Conservation (phyloP, 495 filamentous ascomycete genomes). For the Amniculicola lignicola region DNA sequence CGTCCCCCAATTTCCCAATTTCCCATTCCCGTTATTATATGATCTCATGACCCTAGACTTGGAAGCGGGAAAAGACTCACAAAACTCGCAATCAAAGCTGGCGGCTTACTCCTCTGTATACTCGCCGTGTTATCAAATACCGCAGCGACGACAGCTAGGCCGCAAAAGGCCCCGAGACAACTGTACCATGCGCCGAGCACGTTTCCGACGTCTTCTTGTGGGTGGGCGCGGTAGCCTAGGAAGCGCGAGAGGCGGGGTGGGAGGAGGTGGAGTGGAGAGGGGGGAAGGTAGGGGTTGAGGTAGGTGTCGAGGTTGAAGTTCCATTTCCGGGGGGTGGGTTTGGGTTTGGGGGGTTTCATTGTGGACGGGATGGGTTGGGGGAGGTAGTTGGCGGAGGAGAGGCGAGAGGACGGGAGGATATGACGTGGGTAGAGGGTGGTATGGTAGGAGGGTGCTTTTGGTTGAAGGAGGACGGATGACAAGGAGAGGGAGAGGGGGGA, state of each 20-base stretch:
- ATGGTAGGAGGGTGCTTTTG: no score
- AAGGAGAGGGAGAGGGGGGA: neutral
- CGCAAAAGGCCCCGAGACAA: slow-evolving; percentile 36
- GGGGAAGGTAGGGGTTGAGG: slow-evolving; percentile 36
- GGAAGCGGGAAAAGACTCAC: slow-evolving; percentile 8
- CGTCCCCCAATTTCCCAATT: no score
- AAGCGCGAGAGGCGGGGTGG: slow-evolving; percentile 35
- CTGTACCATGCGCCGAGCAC: slow-evolving; percentile 31
- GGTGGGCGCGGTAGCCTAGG: slow-evolving; percentile 36
- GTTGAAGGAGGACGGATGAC: neutral
- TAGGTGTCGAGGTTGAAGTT: slow-evolving; percentile 39
- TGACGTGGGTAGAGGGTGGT: no score
- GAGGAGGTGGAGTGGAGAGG: slow-evolving; percentile 30
- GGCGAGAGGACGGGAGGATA: no score
- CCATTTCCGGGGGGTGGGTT: slow-evolving; percentile 16
- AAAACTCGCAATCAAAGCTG: slow-evolving; percentile 35
- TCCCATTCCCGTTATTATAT: no score
- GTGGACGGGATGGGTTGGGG: no score
- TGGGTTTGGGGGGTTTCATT: neutral
- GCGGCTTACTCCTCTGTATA: slow-evolving; percentile 31
- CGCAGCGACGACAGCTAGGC: slow-evolving; percentile 33
- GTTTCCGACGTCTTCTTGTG: slow-evolving; percentile 34
- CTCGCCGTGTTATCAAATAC: slow-evolving; percentile 29
- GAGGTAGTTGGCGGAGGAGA: no score
- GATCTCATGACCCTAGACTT: neutral